These are phyloP conservation scores for Vickermania spadyakhi DNA, from an alignment of 208 protist genomes.

Conservation along the genomic window DNA sequence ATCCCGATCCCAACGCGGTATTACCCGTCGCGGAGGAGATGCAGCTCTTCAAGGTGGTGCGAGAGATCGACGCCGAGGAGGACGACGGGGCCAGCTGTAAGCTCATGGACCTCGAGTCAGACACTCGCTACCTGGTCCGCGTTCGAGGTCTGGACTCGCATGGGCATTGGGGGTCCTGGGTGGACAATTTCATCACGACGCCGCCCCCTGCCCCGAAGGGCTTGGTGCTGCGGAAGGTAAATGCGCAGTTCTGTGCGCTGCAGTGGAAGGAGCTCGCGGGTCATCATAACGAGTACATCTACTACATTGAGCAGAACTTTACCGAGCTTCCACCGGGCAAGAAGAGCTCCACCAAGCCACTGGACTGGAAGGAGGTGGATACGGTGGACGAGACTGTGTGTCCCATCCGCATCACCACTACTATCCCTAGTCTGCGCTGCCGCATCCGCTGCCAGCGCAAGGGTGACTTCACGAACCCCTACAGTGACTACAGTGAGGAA, in stretches of 20 bases:
- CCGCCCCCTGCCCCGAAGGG: conserved; percentile 53
- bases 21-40: conserved; percentile 7
- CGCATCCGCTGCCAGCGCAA: conserved; percentile 59
- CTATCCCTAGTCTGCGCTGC: conserved; percentile 60
- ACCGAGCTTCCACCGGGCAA: conserved; percentile 7
- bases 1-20: neutral
- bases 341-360: neutral
- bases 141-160: conserved; percentile 69
- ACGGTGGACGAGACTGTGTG: conserved; percentile 58
- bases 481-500: conserved; percentile 67
- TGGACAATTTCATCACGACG: conserved; percentile 48
- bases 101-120: conserved; percentile 29
- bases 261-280: conserved; percentile 59
- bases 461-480: conserved; percentile 18
- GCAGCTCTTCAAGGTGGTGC: conserved; percentile 6
- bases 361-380: conserved; percentile 75
- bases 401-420: conserved; percentile 42
- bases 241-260: conserved; percentile 68
- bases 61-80: conserved; percentile 3
- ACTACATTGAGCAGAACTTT: conserved; percentile 64
- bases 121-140: conserved; percentile 54
- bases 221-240: conserved; percentile 60
- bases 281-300: conserved; percentile 34
- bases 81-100: conserved; percentile 12
- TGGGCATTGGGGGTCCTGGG: conserved; percentile 67